A percentile compares a stretch with the other conserved stretches of the same genome.
Evolutionary conservation across 1,284 basidiomycete genomes (phyloP).

Genomic region (Pterula multifida): DNA sequence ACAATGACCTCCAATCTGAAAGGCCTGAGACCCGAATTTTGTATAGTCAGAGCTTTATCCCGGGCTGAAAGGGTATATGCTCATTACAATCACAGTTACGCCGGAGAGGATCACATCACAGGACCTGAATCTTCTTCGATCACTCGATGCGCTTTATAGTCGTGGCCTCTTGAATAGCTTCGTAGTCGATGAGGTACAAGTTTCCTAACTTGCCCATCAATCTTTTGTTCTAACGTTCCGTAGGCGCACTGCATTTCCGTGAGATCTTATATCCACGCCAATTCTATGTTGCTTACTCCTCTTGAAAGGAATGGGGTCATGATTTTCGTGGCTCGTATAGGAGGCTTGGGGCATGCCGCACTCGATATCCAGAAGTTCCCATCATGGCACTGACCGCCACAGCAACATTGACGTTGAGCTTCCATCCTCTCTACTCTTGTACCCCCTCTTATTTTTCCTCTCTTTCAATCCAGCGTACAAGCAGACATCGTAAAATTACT

Average conservation of each 20-base stretch:
- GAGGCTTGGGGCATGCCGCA: constrained; percentile 57
- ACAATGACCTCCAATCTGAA: constrained; percentile 37
- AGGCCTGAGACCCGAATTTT: constrained; percentile 54
- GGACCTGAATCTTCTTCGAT: constrained; percentile 30
- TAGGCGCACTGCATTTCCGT: constrained; percentile 84
- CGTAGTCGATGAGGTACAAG: constrained; percentile 68
- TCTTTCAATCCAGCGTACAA: constrained; percentile 57
- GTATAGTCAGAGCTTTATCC: constrained; percentile 41
- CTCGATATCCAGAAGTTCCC: constrained; percentile 57
- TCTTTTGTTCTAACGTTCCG: not conserved
- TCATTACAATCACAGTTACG: constrained; percentile 33
- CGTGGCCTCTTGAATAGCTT: constrained; percentile 53
- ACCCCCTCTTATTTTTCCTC: too few relatives aligned
- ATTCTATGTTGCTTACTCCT: not conserved
- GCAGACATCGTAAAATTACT: constrained; percentile 59
- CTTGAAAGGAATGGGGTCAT: constrained; percentile 72
- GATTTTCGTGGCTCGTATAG: constrained; percentile 70
- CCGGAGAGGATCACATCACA: constrained; percentile 59
- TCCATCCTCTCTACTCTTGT: not conserved
- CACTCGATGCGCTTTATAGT: constrained; percentile 35
- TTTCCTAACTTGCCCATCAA: not conserved
- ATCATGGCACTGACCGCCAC: constrained; percentile 81
- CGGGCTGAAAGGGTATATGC: constrained; percentile 2
- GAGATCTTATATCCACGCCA: constrained; percentile 11
- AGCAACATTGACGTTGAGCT: constrained; percentile 48